These are phyloP conservation scores for Kodamaea hsintzibuensis DNA, from an alignment of 805 yeast species.

Conservation along the genomic window DNA sequence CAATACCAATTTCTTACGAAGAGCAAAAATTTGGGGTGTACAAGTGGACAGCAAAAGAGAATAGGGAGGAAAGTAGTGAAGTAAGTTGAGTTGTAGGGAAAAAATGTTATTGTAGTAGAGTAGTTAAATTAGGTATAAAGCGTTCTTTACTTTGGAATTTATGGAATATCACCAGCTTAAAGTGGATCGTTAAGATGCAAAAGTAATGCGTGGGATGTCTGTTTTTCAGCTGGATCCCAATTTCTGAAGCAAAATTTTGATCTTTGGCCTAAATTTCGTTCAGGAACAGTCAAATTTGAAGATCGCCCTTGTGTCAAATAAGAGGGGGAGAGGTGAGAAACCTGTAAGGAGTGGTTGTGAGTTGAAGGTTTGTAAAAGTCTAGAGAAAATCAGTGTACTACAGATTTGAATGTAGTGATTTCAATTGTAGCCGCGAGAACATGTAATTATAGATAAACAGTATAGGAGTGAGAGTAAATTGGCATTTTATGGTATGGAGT, in stretches of 20 bases:
- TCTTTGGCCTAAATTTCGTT: background rate
- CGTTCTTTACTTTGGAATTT: too few relatives aligned
- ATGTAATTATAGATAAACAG: too few relatives aligned
- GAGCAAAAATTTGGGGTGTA: slow-evolving; percentile 1
- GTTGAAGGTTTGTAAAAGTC: background rate
- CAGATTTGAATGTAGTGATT: too few relatives aligned
- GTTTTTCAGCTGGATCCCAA: background rate
- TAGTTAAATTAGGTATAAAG: too few relatives aligned
- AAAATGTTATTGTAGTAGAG: background rate
- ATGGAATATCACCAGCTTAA: too few relatives aligned
- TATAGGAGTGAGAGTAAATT: too few relatives aligned
- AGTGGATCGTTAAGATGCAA: background rate
- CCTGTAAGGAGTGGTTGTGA: too few relatives aligned
- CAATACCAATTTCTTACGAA: background rate
- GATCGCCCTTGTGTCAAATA: background rate
- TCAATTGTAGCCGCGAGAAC: too few relatives aligned
- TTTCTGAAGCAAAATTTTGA: background rate
- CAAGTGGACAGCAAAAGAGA: background rate
- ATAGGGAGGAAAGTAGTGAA: background rate
- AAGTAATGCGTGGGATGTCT: background rate
- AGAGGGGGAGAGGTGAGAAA: background rate
- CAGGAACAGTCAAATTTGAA: background rate
- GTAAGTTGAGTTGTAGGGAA: background rate
- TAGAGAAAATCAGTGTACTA: background rate
- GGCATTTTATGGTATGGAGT: too few relatives aligned